Evolutionary conservation across 208 protist genomes (phyloP), one percentile per base, ranked within the genome.

Genomic region (Leishmania major): DNA sequence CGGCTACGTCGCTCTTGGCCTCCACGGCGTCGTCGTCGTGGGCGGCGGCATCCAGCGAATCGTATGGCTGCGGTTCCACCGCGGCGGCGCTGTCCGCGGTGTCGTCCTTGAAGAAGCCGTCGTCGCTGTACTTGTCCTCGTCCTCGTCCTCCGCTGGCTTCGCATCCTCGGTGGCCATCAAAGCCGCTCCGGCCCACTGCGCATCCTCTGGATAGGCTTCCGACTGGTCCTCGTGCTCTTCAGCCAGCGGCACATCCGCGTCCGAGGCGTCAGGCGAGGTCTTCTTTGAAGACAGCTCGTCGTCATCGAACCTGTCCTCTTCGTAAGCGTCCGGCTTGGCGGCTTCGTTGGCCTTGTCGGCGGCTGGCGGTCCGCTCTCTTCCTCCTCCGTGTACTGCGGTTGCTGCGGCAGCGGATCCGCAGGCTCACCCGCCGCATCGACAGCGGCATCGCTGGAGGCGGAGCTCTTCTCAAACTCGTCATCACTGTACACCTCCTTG

Each of bases 271-370:
- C 37, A 31, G 49, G 19, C 13, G 67, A 72, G 7, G 6, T 2
- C 37, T 59, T 11, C 47, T 19, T 49, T 47, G n/a, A 25, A 1
- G 47, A 35, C 43, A 31, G 6, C 70, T 75, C 70, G 3, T 78
- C 75, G 6, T 78, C 57, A 22, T 83, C 72, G 40, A 83, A 78
- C n/a, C 69, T 64, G 67, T 84, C 80, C 10, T 80, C 75, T 8
- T 64, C 80, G 80, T 78, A 84, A 6, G 71, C 8, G n/a, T 37
- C 60, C 60, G 25, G 15, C 60, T 67, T 67, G 60, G 60, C 11
- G 1, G 25, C 28, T 6, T 77, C 51, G 11, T 25, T 40, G n/a
- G 35, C 53, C n/a, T 77, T 15, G 31, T 47, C 53, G 57, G 55
- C 74, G 19, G 57, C 55, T 45, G 55, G 8, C 37, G 35, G 19